Conservation (phyloP, 2,329 filamentous ascomycete species). For the Fusarium euwallaceae region DNA sequence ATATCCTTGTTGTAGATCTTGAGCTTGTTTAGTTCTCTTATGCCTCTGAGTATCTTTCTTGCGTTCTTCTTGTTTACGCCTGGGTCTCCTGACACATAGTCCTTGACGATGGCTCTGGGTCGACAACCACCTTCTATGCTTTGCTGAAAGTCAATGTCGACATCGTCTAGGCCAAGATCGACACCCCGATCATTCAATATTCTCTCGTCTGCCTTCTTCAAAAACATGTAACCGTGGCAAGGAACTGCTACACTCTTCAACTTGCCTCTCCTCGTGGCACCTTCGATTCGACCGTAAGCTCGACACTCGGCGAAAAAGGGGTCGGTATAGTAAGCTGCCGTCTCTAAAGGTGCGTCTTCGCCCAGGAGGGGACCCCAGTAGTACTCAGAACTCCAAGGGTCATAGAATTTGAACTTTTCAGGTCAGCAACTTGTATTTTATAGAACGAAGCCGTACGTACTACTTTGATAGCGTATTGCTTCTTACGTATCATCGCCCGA, state of each 20-base stretch:
- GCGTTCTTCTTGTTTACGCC: constrained; percentile 14
- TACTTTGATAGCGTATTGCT: constrained; percentile 41
- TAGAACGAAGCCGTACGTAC: constrained; percentile 8
- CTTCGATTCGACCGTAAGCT: constrained; percentile 36
- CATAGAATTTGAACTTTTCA: constrained; percentile 37
- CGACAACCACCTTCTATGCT: constrained; percentile 12
- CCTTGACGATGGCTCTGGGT: constrained; percentile 32
- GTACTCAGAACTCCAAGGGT: constrained; percentile 26
- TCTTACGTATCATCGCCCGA: constrained; percentile 20
- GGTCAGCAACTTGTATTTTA: not conserved
- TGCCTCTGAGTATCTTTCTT: constrained; percentile 1
- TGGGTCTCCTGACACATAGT: constrained; percentile 7
- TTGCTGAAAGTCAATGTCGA: constrained; percentile 24
- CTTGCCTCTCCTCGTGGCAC: constrained; percentile 3
- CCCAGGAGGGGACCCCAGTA: constrained; percentile 36
- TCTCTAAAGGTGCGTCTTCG: constrained; percentile 22
- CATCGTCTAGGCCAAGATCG: constrained; percentile 19
- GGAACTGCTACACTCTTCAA: constrained; percentile 5
- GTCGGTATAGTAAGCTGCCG: constrained; percentile 38
- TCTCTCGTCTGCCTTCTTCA: constrained; percentile 16
- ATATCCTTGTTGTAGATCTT: constrained; percentile 31
- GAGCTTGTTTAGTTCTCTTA: constrained; percentile 16
- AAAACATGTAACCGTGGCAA: constrained; percentile 32
- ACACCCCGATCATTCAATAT: constrained; percentile 4
- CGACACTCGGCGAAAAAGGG: constrained; percentile 42